A percentile compares a stretch with the other conserved stretches of the same genome.
phyloP scores from a whole-genome alignment of 2,329 filamentous ascomycete species.

The Fusarium citri region DNA sequence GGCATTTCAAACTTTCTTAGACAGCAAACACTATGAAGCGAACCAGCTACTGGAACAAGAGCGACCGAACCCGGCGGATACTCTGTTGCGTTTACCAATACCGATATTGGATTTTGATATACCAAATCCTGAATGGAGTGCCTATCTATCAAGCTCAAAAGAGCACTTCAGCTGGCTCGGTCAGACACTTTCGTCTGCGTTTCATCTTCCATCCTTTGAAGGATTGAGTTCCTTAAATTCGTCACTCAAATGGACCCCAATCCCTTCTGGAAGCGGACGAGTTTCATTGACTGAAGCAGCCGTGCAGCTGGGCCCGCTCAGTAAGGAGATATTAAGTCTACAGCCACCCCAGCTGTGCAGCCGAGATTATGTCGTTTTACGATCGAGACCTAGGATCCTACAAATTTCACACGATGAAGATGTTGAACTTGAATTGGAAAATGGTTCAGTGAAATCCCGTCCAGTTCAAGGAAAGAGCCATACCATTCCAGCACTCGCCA shows the following conservation, averaged over 20 bases:
- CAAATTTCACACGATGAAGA: slow-evolving; percentile 37
- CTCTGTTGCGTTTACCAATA: slow-evolving; percentile 45
- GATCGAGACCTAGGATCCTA: slow-evolving; percentile 20
- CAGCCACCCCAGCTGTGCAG: slow-evolving; percentile 29
- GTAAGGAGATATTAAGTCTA: slow-evolving; percentile 27
- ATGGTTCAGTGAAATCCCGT: background rate
- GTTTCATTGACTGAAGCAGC: slow-evolving; percentile 28
- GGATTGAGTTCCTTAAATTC: slow-evolving; percentile 22
- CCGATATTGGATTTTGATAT: slow-evolving; percentile 47
- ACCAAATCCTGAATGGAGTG: slow-evolving; percentile 42
- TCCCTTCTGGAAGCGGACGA: slow-evolving; percentile 17
- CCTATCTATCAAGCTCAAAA: slow-evolving; percentile 26
- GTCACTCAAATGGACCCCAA: slow-evolving; percentile 45
- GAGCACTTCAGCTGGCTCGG: slow-evolving; percentile 46
- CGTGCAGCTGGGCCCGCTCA: slow-evolving; percentile 2
- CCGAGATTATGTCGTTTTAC: slow-evolving; percentile 19
- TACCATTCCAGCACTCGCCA: background rate
- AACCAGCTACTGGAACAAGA: slow-evolving; percentile 46
- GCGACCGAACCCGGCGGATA: slow-evolving; percentile 41
- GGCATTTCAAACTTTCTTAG: slow-evolving; percentile 39
- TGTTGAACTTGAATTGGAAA: slow-evolving; percentile 30
- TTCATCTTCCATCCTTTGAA: slow-evolving; percentile 3
- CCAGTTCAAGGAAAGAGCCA: background rate
- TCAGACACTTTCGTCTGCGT: background rate
- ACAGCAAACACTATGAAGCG: slow-evolving; percentile 18